Percentiles rank a stretch among this genome's conserved stretches.
These are phyloP conservation scores for Eruca vesicaria DNA, from an alignment of 441 rosid genomes.

Conservation along the genomic window DNA sequence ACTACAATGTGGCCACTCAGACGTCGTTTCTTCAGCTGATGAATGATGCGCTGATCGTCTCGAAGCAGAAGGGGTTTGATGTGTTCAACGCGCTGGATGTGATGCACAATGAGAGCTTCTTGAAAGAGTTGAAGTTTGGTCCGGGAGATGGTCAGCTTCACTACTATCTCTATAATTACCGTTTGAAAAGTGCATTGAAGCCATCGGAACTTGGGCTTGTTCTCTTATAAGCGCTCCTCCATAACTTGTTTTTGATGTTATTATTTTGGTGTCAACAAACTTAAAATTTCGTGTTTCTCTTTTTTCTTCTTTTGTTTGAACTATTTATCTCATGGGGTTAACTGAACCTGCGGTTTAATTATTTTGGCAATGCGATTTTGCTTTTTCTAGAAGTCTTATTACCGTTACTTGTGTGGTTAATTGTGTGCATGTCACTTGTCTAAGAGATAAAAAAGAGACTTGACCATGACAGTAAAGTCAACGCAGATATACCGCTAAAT, in stretches of 20 bases:
- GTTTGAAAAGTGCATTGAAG: slow-evolving; percentile 52
- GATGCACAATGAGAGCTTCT: slow-evolving; percentile 81
- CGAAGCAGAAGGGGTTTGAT: slow-evolving; percentile 80
- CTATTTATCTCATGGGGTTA: slow-evolving; percentile 1
- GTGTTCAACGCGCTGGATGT: slow-evolving; percentile 93
- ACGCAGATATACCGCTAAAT: not conserved
- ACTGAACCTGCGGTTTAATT: slow-evolving; percentile 28
- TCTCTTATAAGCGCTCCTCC: slow-evolving; percentile 55
- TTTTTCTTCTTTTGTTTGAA: slow-evolving; percentile 3
- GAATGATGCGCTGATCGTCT: slow-evolving; percentile 82
- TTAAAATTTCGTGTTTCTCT: not conserved
- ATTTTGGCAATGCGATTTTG: slow-evolving; percentile 30
- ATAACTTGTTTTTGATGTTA: slow-evolving; percentile 17
- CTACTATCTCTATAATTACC: slow-evolving; percentile 85
- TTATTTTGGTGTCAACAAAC: slow-evolving; percentile 21
- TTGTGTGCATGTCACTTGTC: not conserved
- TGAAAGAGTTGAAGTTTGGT: slow-evolving; percentile 92
- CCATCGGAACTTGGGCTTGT: slow-evolving; percentile 88
- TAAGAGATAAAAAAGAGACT: not conserved
- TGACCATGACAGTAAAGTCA: not conserved
- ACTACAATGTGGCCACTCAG: slow-evolving; percentile 76
- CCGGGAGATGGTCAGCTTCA: slow-evolving; percentile 97
- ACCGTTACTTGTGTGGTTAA: not conserved
- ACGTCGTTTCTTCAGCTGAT: slow-evolving; percentile 88
- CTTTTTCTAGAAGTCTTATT: not conserved